Evolutionary conservation across 306 rosid species (phyloP).

Genomic region (Quercus parvula): DNA sequence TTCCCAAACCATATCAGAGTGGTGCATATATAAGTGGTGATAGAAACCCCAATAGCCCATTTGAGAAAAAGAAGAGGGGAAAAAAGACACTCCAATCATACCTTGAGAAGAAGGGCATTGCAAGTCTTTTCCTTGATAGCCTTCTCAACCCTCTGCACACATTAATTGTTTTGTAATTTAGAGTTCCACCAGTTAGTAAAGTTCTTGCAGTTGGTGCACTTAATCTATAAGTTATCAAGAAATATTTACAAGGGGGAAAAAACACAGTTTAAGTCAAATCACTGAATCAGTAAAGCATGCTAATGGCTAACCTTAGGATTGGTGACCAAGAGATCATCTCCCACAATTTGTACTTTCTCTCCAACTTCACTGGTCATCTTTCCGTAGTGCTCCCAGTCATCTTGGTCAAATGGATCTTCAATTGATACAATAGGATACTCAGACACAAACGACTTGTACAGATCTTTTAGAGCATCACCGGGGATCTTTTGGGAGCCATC

Average conservation of each 20-base stretch:
- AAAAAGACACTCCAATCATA: too few relatives aligned
- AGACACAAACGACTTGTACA: constrained; percentile 83
- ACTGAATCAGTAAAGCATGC: neutral
- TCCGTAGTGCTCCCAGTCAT: constrained; percentile 94
- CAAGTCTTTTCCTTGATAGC: too few relatives aligned
- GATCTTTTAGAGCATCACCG: constrained; percentile 76
- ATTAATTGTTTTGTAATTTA: neutral
- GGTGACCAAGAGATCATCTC: constrained; percentile 98
- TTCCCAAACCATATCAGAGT: too few relatives aligned
- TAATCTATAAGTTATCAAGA: neutral
- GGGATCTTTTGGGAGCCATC: constrained; percentile 82
- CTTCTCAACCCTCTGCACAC: too few relatives aligned
- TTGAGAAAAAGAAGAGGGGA: too few relatives aligned
- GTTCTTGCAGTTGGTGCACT: neutral
- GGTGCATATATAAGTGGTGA: too few relatives aligned
- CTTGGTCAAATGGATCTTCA: constrained; percentile 98
- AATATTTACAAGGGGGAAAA: neutral
- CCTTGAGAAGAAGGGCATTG: too few relatives aligned
- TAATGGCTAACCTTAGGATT: constrained; percentile 73
- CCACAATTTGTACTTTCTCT: constrained; percentile 80
- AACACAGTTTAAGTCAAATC: neutral
- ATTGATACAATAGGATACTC: constrained; percentile 96
- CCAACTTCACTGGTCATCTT: constrained; percentile 82
- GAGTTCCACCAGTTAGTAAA: neutral
- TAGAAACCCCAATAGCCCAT: too few relatives aligned